A percentile compares a stretch with the other conserved stretches of the same genome.
These are phyloP conservation scores for Westerdykella sp. DNA, from an alignment of 2,329 filamentous ascomycete genomes.

Conservation along the genomic window DNA sequence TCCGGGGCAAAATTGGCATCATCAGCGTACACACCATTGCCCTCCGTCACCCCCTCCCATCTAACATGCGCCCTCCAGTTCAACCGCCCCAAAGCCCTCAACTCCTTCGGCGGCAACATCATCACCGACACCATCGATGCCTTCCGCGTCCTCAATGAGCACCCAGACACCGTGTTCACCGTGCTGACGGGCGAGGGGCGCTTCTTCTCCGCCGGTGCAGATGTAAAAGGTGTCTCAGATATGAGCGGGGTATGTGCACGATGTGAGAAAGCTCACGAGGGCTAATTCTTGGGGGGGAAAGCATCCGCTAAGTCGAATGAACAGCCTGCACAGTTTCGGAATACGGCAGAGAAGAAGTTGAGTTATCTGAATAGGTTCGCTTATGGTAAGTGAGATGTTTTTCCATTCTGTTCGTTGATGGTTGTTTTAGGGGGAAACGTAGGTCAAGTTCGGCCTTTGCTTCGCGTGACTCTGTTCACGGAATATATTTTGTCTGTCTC, in stretches of 20 bases:
- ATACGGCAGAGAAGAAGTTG: conserved; percentile 32
- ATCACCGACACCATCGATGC: conserved; percentile 41
- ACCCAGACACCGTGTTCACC: conserved; percentile 47
- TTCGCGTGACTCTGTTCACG: too few relatives aligned
- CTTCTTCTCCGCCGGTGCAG: conserved; percentile 47
- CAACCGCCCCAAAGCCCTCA: conserved; percentile 45
- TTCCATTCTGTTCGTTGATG: neutral
- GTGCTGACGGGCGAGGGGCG: conserved; percentile 47
- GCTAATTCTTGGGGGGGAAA: neutral
- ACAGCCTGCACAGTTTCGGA: conserved; percentile 12
- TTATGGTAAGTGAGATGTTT: conserved; percentile 19
- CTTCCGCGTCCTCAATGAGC: conserved; percentile 41
- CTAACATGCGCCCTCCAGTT: conserved; percentile 26
- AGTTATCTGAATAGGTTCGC: conserved; percentile 19
- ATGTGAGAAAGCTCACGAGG: neutral
- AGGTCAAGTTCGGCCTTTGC: too few relatives aligned
- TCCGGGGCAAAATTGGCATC: conserved; percentile 41
- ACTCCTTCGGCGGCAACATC: conserved; percentile 45
- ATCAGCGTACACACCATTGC: conserved; percentile 36
- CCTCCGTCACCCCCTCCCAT: neutral
- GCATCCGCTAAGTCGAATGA: conserved; percentile 9
- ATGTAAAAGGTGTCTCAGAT: conserved; percentile 36
- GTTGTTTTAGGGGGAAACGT: neutral
- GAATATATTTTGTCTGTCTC: neutral
- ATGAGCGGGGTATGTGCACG: conserved; percentile 9